Evolutionary conservation across 2,329 filamentous ascomycete genomes (phyloP), one percentile per base, ranked within the genome.

Genomic region (Paecilomyces sp.): DNA sequence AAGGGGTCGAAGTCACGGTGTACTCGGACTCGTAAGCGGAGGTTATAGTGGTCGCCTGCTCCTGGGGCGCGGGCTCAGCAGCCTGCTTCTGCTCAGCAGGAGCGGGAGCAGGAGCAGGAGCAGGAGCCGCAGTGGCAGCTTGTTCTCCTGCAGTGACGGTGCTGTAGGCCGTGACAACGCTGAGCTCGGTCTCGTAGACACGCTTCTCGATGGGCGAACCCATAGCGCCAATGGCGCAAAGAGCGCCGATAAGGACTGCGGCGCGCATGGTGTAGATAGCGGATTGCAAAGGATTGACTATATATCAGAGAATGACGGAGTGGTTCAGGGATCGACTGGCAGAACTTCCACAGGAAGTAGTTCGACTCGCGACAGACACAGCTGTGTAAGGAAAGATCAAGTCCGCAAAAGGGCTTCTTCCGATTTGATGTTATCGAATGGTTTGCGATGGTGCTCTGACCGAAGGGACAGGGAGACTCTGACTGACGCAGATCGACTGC

Each of bases 281-380:
- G 6, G 36, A 30, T 63, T 53, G 28, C 47, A 56, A n/a, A 18
- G 41, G 55, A 62, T 52, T 57, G 60, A 57, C 31, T 51, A 47
- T 62, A 56, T 62, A 28, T 28, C 60, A 22, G 53, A 47, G 58
- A 24, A 57, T 58, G 15, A 24, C 56, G 33, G 28, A 24, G 47
- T 50, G 57, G 61, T 65, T 65, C 63, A 69, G 68, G 71, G 70
- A 66, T 74, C 71, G 71, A 72, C 67, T 68, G 66, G 28, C 24
- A 62, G 41, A 58, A 69, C 73, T 75, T 75, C 72, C 58, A 71
- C 74, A 67, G 72, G 73, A 75, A 75, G 71, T 67, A 63, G 56
- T 58, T 36, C 58, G 58, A 61, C 33, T 33, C 6, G 31, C 31
- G 31, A 33, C 60, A 58, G 62, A 47, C 55, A 62, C 58, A 59